Evolutionary conservation across 768 basidiomycete genomes (phyloP), one percentile per base, ranked within the genome.

Genomic region (Tulasnella sp.): DNA sequence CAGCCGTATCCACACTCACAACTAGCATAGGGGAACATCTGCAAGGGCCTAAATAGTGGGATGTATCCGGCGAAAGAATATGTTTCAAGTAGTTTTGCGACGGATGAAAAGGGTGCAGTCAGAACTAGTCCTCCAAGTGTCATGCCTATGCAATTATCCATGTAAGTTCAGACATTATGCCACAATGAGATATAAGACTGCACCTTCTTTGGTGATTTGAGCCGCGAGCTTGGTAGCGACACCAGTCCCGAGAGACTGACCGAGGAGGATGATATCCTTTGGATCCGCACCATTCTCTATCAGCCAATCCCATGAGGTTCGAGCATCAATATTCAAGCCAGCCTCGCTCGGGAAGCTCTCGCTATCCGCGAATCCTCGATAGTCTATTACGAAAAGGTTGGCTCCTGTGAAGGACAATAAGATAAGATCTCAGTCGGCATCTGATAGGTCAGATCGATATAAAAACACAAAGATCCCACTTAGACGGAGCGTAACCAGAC

Each of bases 331-430:
- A 11, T 38, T 73, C 0, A 97, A 73, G 0, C 93, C 94, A 10
- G 68, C 69, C 69, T 93, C 85, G 24, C 79, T 83, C 0, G 94
- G 94, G 0, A 70, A 69, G 0, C 91, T 90, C 1, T 79, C 77
- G 57, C 90, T 93, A 66, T 97, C 92, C 1, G 74, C 94, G 65
- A 86, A 98, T 1, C 93, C 93, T 50, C 93, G 81, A 68, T 97
- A 98, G 71, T 98, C 94, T 34, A 90, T 81, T 1, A 81, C 82
- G 24, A 97, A 73, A 11, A 96, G 83, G 68, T 93, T 93, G 19
- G 79, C 79, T 17, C 74, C 73, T 5, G 31, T 12, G n/a, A 24
- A 55, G 19, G 17, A 21, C 34, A 41, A 24, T 17, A n/a, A n/a
- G n/a, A n/a, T n/a, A n/a, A n/a, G n/a, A n/a, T n/a, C n/a, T n/a